Evolutionary conservation across 768 basidiomycete species (phyloP).

Genomic region (Auriscalpium microsporum): DNA sequence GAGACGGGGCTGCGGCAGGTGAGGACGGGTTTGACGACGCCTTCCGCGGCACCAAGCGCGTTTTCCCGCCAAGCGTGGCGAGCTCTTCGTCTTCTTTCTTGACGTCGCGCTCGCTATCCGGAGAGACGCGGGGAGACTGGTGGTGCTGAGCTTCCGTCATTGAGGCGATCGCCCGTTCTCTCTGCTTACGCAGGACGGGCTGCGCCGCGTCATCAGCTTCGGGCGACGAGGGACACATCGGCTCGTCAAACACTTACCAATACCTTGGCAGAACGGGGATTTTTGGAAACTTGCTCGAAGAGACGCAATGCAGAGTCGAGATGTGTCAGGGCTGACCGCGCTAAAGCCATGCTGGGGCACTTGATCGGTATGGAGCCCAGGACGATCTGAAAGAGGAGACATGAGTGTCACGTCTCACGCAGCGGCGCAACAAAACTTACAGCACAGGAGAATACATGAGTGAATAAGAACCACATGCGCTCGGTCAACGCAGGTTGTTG

Average conservation of each 20-base stretch:
- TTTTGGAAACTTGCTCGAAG: slow-evolving; percentile 47
- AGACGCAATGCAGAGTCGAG: slow-evolving; percentile 54
- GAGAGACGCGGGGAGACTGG: slow-evolving; percentile 17
- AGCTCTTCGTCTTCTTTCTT: slow-evolving; percentile 58
- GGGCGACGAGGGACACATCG: neutral
- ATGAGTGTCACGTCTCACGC: neutral
- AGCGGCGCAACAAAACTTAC: slow-evolving; percentile 29
- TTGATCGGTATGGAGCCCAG: slow-evolving; percentile 62
- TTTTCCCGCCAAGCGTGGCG: slow-evolving; percentile 54
- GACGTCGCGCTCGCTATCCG: slow-evolving; percentile 23
- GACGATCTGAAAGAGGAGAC: slow-evolving; percentile 41
- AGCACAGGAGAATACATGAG: slow-evolving; percentile 64
- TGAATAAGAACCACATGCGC: slow-evolving; percentile 66
- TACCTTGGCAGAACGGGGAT: slow-evolving; percentile 47
- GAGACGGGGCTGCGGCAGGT: slow-evolving; percentile 20
- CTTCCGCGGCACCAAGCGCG: slow-evolving; percentile 48
- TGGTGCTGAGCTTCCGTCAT: slow-evolving; percentile 28
- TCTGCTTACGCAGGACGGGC: slow-evolving; percentile 56
- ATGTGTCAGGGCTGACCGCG: slow-evolving; percentile 59
- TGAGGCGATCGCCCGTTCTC: slow-evolving; percentile 35
- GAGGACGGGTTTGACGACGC: slow-evolving; percentile 32
- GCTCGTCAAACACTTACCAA: slow-evolving; percentile 34
- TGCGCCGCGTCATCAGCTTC: slow-evolving; percentile 17
- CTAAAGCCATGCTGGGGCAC: slow-evolving; percentile 49
- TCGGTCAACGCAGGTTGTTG: slow-evolving; percentile 60